Base-by-base conservation (phyloP, 2,329 filamentous ascomycete species). In the Beauveria australis region DNA sequence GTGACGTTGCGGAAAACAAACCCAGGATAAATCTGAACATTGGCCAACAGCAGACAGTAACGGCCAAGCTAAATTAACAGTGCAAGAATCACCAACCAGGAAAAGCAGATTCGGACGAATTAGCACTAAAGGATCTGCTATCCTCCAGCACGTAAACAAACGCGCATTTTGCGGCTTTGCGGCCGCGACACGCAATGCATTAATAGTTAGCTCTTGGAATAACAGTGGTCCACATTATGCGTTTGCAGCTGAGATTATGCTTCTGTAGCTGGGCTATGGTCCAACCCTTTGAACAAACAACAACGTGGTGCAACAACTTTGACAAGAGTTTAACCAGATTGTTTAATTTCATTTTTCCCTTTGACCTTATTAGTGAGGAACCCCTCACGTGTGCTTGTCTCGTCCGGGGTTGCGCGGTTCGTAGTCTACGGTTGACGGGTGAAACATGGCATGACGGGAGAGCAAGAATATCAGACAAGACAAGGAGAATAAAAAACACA, bases 201-300 rank as follows among this genome's bases (percentile, higher is more conserved):
- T 2, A 24, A 24, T 24, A 24, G 24, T 24, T 6, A 48, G 46
- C 46, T 30, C 41, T 7, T 28, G 10, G 44, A 49, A 58, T 58
- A 58, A 49, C 55, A 58, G 43, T 58, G 55, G 44, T 51, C 55
- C 55, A 58, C 55, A 58, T 41, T 30, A 58, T 57, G 43, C 54
- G 48, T 57, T 26, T 57, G 54, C 48, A 56, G 53, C 28, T 37
- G 53, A 28, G 12, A 9, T 18, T 26, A 12, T 30, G 30, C 43
- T 8, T 16, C 6, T 37, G 33, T 37, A 37, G 33, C 33, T 37
- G 12, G 12, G 33, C 2, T 37, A 37, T 2, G 12, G 5, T 33
- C 53, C 43, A 56, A 48, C 28, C 43, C 8, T 24, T 47, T 37
- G 37, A 18, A 19, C 24, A 46, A 44, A 43, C n/a, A n/a, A n/a